Percentiles rank a stretch among this genome's conserved stretches.
Conservation (phyloP, 2,329 filamentous ascomycete species). For the Simplicillium sp. region DNA sequence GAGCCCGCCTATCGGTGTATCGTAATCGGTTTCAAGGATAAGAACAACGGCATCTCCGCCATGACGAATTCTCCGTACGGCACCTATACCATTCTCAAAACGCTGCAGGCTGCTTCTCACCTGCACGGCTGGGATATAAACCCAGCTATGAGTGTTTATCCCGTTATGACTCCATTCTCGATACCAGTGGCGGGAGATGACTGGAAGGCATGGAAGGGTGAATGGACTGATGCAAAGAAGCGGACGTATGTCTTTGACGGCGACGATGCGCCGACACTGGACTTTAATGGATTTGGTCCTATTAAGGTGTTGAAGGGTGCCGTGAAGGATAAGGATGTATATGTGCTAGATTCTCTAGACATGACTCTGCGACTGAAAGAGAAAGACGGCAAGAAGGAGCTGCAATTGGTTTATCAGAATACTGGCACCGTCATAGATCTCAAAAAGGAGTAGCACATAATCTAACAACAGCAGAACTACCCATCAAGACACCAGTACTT, state of each 20-base stretch:
- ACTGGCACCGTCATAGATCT: too few species aligned
- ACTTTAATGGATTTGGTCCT: too few species aligned
- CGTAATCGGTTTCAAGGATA: constrained; percentile 8
- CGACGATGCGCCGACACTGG: too few species aligned
- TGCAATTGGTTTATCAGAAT: too few species aligned
- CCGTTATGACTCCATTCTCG: background rate
- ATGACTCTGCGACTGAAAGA: too few species aligned
- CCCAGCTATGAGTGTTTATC: background rate
- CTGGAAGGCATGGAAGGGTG: constrained; percentile 4
- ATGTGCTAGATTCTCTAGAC: too few species aligned
- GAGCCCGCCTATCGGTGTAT: constrained; percentile 9
- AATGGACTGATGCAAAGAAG: background rate
- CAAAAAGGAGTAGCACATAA: too few species aligned
- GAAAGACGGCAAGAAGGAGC: too few species aligned
- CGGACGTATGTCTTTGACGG: background rate
- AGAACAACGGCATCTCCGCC: constrained; percentile 9
- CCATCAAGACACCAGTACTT: too few species aligned
- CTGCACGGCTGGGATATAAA: constrained; percentile 5
- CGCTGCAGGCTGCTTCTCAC: constrained; percentile 2
- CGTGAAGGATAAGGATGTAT: too few species aligned
- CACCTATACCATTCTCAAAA: constrained; percentile 1
- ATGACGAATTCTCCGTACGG: constrained; percentile 11
- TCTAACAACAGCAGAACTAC: too few species aligned
- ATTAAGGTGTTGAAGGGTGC: too few species aligned
- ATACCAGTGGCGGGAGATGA: background rate